Percentiles rank a stretch among this genome's conserved stretches.
These are phyloP conservation scores for Kazachstania viticola DNA, from an alignment of 805 yeast genomes.

Conservation along the genomic window DNA sequence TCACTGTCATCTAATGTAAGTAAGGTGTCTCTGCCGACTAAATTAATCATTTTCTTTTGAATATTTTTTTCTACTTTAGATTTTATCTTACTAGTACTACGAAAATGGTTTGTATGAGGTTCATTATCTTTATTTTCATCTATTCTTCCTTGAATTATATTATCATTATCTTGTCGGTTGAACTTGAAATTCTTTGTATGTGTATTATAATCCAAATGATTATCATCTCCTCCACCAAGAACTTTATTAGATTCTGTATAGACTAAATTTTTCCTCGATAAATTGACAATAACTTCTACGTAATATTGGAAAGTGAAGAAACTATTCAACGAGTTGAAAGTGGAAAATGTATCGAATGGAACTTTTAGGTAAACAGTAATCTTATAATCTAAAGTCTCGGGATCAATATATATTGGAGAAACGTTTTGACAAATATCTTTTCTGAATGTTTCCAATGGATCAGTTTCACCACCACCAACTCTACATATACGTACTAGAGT, in stretches of 20 bases:
- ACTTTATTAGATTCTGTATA: constrained; percentile 24
- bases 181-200: constrained; percentile 5
- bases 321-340: constrained; percentile 48
- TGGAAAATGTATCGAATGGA: constrained; percentile 80
- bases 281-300: constrained; percentile 70
- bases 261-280: constrained; percentile 47
- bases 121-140: background rate
- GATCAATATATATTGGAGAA: constrained; percentile 60
- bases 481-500: constrained; percentile 75
- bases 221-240: constrained; percentile 19
- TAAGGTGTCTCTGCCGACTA: constrained; percentile 3
- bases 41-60: constrained; percentile 9
- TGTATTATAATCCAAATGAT: too few species aligned
- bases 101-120: too few species aligned
- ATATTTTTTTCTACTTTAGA: constrained; percentile 5
- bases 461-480: constrained; percentile 43
- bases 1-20: constrained; percentile 9
- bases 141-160: background rate
- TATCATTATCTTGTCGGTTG: too few species aligned
- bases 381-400: constrained; percentile 42
- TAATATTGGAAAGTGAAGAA: constrained; percentile 75
- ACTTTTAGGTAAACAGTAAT: constrained; percentile 54
- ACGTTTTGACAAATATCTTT: constrained; percentile 74
- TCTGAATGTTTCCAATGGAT: constrained; percentile 46
- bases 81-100: background rate